Evolutionary conservation across 257 asterid species (phyloP).

Genomic region (Craterostigma plantagineum): DNA sequence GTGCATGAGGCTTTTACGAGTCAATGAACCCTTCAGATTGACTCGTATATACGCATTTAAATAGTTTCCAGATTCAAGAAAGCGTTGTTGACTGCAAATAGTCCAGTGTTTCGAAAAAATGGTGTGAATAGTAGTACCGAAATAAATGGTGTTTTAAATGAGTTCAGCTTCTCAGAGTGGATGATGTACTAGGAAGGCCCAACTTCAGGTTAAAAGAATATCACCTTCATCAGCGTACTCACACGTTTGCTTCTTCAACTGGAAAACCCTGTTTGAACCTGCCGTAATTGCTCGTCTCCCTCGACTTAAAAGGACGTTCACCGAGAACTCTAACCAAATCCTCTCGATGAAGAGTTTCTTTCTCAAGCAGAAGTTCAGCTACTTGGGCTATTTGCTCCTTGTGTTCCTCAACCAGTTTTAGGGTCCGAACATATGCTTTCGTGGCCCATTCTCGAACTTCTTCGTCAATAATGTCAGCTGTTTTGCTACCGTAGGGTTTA

Average conservation of each 20-base stretch:
- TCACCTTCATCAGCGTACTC: too few species aligned
- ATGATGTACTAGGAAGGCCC: too few species aligned
- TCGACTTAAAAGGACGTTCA: conserved; percentile 45
- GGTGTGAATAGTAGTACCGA: too few species aligned
- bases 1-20: too few species aligned
- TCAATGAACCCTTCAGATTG: too few species aligned
- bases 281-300: conserved; percentile 51
- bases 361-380: conserved; percentile 65
- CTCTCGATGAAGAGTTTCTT: conserved; percentile 69
- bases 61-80: too few species aligned
- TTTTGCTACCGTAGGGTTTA: conserved; percentile 80
- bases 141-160: too few species aligned
- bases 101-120: too few species aligned
- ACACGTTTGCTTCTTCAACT: conserved; percentile 24
- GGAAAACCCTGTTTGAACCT: conserved; percentile 47
- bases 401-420: conserved; percentile 57
- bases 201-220: too few species aligned
- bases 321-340: conserved; percentile 57
- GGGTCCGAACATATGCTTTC: conserved; percentile 46
- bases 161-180: too few species aligned
- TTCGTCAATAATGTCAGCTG: conserved; percentile 54
- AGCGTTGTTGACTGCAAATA: too few species aligned
- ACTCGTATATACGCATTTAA: too few species aligned
- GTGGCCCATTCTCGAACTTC: conserved; percentile 70
- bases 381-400: conserved; percentile 48